phyloP scores from a whole-genome alignment of 495 filamentous ascomycete genomes.

The Entonaema liquescens region DNA sequence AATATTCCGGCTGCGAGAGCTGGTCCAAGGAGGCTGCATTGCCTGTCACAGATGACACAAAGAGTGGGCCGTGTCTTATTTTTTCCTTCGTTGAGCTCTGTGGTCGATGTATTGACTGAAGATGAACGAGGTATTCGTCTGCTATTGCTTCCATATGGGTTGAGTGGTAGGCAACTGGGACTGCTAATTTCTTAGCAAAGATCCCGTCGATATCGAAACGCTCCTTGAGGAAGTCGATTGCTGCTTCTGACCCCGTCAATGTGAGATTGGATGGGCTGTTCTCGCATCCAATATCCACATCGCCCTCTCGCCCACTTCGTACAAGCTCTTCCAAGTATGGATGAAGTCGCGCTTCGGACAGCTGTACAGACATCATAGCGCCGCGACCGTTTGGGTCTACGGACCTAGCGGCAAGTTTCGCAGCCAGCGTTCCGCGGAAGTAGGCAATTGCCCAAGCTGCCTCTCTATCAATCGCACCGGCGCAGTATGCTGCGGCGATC shows the following conservation, averaged over 20 bases:
- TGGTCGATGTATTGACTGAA: background rate
- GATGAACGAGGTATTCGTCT: background rate
- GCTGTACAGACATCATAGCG: background rate
- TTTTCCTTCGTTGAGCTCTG: too few relatives aligned
- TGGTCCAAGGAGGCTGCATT: background rate
- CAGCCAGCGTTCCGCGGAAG: background rate
- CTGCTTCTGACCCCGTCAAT: background rate
- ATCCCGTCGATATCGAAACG: background rate
- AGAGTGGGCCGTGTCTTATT: too few relatives aligned
- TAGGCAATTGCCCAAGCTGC: background rate
- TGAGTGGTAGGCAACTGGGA: background rate
- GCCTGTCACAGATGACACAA: background rate
- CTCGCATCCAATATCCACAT: background rate
- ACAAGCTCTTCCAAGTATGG: background rate
- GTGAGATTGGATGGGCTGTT: background rate
- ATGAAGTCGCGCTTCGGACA: background rate
- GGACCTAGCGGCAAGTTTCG: background rate
- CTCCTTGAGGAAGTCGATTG: background rate
- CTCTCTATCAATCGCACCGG: background rate
- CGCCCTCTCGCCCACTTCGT: background rate
- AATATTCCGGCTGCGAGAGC: background rate
- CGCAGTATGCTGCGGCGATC: background rate
- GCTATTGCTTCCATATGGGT: background rate
- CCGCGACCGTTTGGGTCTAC: background rate
- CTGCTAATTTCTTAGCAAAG: background rate